Conservation (phyloP, 108 stramenopile genomes). For the Schizochytrium sp. region DNA sequence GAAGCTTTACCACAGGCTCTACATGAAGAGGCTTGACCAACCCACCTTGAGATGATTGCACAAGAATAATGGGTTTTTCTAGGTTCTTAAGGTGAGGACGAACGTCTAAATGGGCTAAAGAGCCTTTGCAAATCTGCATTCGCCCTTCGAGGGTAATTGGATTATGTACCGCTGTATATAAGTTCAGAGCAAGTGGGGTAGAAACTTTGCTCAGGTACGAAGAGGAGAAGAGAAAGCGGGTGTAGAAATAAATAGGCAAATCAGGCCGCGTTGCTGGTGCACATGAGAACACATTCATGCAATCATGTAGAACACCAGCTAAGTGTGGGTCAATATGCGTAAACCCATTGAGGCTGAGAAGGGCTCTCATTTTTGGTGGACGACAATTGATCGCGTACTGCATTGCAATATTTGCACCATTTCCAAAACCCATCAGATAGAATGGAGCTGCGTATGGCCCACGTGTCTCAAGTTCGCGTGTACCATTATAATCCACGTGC, state of each 20-base stretch:
- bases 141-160: constrained; percentile 83
- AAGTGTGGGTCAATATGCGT: constrained; percentile 84
- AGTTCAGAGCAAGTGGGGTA: constrained; percentile 85
- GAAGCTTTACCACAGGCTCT: constrained; percentile 75
- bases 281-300: constrained; percentile 85
- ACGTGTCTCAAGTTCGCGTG: constrained; percentile 74
- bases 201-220: constrained; percentile 84
- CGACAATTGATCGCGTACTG: constrained; percentile 68
- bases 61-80: constrained; percentile 76
- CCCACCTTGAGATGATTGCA: constrained; percentile 82
- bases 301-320: constrained; percentile 87
- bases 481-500: constrained; percentile 73
- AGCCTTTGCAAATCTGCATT: constrained; percentile 82
- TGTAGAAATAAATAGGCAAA: constrained; percentile 88
- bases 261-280: constrained; percentile 85
- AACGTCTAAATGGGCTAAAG: constrained; percentile 81
- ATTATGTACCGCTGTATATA: constrained; percentile 88
- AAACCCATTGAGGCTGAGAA: constrained; percentile 82
- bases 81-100: constrained; percentile 77
- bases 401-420: constrained; percentile 82
- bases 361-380: constrained; percentile 74
- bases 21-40: constrained; percentile 83
- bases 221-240: constrained; percentile 84
- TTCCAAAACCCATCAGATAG: constrained; percentile 83
- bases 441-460: constrained; percentile 72